These are phyloP conservation scores for Purshia tridentata DNA, from an alignment of 306 rosid species.

Conservation along the genomic window DNA sequence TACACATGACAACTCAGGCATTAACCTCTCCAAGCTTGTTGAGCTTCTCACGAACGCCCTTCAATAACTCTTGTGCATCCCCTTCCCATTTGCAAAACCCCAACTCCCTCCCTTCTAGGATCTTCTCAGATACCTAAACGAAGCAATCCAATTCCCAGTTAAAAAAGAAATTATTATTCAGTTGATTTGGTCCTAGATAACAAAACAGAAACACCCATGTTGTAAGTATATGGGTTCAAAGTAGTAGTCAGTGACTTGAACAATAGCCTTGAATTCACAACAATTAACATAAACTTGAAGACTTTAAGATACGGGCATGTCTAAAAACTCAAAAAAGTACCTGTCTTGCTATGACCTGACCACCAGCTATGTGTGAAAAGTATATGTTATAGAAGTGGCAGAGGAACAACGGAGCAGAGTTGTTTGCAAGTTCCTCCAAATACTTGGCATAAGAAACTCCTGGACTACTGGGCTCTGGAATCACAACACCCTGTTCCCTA, in stretches of 20 bases:
- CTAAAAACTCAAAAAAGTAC: constrained; percentile 26
- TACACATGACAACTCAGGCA: neutral
- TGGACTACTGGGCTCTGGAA: constrained; percentile 57
- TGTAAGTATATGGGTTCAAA: neutral
- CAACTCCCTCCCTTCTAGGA: constrained; percentile 71
- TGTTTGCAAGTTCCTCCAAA: constrained; percentile 60
- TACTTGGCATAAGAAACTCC: constrained; percentile 73
- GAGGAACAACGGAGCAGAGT: constrained; percentile 69
- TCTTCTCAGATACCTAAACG: constrained; percentile 62
- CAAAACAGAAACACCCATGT: too few species aligned
- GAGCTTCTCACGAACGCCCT: constrained; percentile 75
- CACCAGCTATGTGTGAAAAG: constrained; percentile 78
- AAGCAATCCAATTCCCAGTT: constrained; percentile 12
- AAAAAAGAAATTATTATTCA: neutral
- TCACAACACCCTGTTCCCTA: constrained; percentile 44
- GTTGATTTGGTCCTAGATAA: neutral
- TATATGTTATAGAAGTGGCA: constrained; percentile 82
- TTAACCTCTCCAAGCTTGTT: constrained; percentile 78
- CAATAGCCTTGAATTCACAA: neutral
- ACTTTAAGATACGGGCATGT: constrained; percentile 1
- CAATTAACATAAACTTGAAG: neutral
- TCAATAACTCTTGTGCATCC: constrained; percentile 52
- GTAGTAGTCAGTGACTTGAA: neutral
- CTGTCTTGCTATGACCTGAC: constrained; percentile 70
- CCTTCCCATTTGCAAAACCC: constrained; percentile 76